Percentiles rank a stretch among this genome's conserved stretches.
phyloP scores from a whole-genome alignment of 768 basidiomycete species.

The Pholiota molesta region DNA sequence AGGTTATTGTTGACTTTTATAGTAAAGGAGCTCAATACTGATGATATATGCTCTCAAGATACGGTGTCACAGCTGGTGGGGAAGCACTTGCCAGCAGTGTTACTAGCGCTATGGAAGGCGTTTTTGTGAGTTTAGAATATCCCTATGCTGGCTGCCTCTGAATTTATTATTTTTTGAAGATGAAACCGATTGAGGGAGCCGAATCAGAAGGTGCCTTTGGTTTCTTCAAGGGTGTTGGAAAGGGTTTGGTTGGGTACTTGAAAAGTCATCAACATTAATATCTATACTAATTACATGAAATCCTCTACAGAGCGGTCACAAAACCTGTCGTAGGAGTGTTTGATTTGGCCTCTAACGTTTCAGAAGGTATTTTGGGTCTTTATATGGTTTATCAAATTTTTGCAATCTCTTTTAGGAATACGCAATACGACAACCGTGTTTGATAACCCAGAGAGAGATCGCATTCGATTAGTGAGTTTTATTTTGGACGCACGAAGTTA shows the following conservation, averaged over 20 bases:
- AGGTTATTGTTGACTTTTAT: conserved; percentile 25
- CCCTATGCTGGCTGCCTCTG: neutral
- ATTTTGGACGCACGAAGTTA: neutral
- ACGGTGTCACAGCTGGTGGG: conserved; percentile 95
- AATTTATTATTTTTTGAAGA: conserved; percentile 43
- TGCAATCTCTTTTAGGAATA: conserved; percentile 59
- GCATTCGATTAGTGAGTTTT: conserved; percentile 70
- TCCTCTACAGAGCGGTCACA: conserved; percentile 71
- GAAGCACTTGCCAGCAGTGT: conserved; percentile 94
- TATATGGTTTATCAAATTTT: neutral
- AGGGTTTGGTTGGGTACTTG: conserved; percentile 88
- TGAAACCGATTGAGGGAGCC: conserved; percentile 97
- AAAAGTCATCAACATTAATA: neutral
- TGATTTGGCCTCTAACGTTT: conserved; percentile 92
- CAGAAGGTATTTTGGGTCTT: conserved; percentile 67
- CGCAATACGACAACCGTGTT: conserved; percentile 99
- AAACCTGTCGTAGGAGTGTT: conserved; percentile 98
- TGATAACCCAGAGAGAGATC: conserved; percentile 87
- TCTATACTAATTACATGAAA: neutral
- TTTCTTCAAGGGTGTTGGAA: conserved; percentile 98
- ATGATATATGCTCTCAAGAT: conserved; percentile 45
- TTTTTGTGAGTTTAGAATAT: conserved; percentile 58
- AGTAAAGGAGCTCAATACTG: neutral
- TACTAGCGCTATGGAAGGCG: conserved; percentile 94
- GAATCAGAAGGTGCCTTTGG: conserved; percentile 92